Evolutionary conservation across 139 green algal genomes (phyloP), one percentile per base, ranked within the genome.

Genomic region (Chlorella vulgaris): DNA sequence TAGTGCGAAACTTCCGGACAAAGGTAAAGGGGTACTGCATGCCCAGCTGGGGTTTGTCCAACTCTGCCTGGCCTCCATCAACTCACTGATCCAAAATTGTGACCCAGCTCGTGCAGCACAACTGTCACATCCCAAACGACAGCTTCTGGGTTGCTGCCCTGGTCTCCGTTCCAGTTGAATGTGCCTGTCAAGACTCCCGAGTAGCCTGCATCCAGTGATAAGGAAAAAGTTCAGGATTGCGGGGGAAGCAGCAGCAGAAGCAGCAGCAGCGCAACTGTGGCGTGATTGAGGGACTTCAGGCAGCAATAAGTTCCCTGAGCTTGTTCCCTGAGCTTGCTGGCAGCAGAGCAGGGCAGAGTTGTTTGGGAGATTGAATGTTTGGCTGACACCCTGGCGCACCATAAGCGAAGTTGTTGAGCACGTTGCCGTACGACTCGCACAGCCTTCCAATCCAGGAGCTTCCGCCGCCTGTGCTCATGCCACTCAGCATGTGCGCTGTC

Each of bases 41-140:
- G n/a, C n/a, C n/a, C n/a, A n/a, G n/a, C n/a, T n/a, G n/a, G n/a
- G n/a, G n/a, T n/a, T n/a, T n/a, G n/a, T n/a, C n/a, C n/a, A n/a
- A n/a, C n/a, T n/a, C n/a, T n/a, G n/a, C n/a, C n/a, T n/a, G n/a
- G n/a, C n/a, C 47, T 58, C 15, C 15, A 24, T 10, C 15, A 15
- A 10, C 47, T 58, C 47, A 58, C 47, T 15, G 55, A 65, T 15
- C n/a, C 22, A 33, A 79, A 79, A 22, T 69, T 79, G 53, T 79
- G 71, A 2, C 71, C 71, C 1, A 68, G 35, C 36, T 79, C 71
- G 36, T 79, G 71, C 3, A 53, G 51, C 3, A 69, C 42, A 26
- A 51, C 71, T 21, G 22, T 42, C 29, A 79, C 36, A 33, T 79
- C 71, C 71, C 71, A 79, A 22, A 79, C 71, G 6, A 79, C 51